Conservation (phyloP, 495 filamentous ascomycete species). For the Penicillium desertorum region DNA sequence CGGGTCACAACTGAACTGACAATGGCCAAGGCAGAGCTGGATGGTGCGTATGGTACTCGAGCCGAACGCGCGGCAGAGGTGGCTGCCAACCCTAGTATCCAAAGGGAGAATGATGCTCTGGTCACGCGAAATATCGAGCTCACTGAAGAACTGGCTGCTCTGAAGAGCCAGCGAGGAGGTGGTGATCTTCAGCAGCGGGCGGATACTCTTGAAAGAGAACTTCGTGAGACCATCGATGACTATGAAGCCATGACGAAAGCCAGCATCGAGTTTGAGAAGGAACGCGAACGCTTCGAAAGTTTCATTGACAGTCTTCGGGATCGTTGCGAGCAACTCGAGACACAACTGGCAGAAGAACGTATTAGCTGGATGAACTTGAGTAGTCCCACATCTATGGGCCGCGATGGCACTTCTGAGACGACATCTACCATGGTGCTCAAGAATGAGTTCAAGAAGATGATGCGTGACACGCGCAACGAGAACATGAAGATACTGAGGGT, state of each 20-base stretch:
- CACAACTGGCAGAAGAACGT: constrained; percentile 67
- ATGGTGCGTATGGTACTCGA: constrained; percentile 83
- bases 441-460: constrained; percentile 89
- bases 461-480: constrained; percentile 75
- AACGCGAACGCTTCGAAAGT: constrained; percentile 72
- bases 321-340: constrained; percentile 65
- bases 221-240: constrained; percentile 77
- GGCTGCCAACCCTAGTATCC: constrained; percentile 63
- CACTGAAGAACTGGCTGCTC: constrained; percentile 55
- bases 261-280: constrained; percentile 82
- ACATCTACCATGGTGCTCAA: constrained; percentile 73
- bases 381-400: constrained; percentile 49
- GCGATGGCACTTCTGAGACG: constrained; percentile 51
- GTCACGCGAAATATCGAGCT: constrained; percentile 59
- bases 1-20: constrained; percentile 88
- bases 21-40: constrained; percentile 89
- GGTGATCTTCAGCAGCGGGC: constrained; percentile 57
- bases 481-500: constrained; percentile 69
- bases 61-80: constrained; percentile 75
- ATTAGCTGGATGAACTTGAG: constrained; percentile 67
- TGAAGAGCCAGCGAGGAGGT: constrained; percentile 47
- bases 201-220: constrained; percentile 69
- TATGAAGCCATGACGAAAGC: constrained; percentile 86
- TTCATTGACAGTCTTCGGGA: constrained; percentile 70
- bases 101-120: constrained; percentile 64